A percentile compares a stretch with the other conserved stretches of the same genome.
Conservation (phyloP, 768 basidiomycete species). For the Xanthoconium purpureum region DNA sequence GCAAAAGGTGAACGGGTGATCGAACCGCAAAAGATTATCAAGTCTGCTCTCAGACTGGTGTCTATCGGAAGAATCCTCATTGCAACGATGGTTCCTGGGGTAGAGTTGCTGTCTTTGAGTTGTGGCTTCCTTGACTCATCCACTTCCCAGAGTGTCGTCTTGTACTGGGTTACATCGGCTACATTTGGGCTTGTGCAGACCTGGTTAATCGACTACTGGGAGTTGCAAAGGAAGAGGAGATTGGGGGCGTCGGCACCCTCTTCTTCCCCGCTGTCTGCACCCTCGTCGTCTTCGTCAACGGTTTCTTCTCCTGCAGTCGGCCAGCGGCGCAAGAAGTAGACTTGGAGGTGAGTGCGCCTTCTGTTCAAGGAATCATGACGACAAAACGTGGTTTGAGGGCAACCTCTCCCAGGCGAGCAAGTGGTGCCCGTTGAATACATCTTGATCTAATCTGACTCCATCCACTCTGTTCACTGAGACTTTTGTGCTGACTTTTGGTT, state of each 20-base stretch:
- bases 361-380: constrained; percentile 50
- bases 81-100: constrained; percentile 69
- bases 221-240: constrained; percentile 38
- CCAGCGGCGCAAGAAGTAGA: constrained; percentile 16
- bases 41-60: constrained; percentile 50
- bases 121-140: constrained; percentile 2
- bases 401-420: constrained; percentile 40
- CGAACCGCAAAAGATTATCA: constrained; percentile 49
- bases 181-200: constrained; percentile 71
- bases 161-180: constrained; percentile 81
- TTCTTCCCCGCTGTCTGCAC: not conserved
- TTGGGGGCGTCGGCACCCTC: constrained; percentile 3
- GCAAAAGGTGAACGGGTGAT: constrained; percentile 44
- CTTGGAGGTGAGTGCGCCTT: constrained; percentile 15
- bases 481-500: constrained; percentile 11
- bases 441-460: constrained; percentile 92
- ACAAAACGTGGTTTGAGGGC: constrained; percentile 73
- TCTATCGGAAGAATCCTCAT: constrained; percentile 67
- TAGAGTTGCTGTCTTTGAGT: constrained; percentile 31
- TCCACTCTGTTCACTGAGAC: not conserved
- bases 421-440: constrained; percentile 55
- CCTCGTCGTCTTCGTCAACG: not conserved
- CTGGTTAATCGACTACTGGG: constrained; percentile 69
- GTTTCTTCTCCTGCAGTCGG: not conserved
- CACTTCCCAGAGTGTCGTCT: constrained; percentile 48